phyloP scores from a whole-genome alignment of 768 basidiomycete species.

The Lactifluus piperatus region DNA sequence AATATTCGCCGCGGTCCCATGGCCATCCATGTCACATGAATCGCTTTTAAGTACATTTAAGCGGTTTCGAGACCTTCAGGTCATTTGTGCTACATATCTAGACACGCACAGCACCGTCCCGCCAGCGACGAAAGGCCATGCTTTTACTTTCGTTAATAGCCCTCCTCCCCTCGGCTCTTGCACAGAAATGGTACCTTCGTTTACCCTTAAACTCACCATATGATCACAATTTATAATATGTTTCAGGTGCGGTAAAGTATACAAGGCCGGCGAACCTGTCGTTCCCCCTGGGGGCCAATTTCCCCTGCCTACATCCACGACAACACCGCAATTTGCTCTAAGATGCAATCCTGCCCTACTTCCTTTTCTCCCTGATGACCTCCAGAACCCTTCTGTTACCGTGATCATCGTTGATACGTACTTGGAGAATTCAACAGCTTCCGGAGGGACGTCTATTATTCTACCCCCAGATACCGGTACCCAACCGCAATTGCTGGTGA shows the following conservation, averaged over 20 bases:
- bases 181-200: not conserved
- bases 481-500: conserved; percentile 21
- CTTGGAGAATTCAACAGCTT: conserved; percentile 30
- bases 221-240: not conserved
- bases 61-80: too few species aligned
- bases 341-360: conserved; percentile 39
- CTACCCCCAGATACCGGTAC: conserved; percentile 14
- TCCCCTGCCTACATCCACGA: conserved; percentile 28
- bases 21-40: not conserved
- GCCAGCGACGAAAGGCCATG: not conserved
- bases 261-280: conserved; percentile 32
- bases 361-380: conserved; percentile 40
- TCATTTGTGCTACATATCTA: not conserved
- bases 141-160: not conserved
- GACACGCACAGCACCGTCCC: not conserved
- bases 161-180: not conserved
- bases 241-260: conserved; percentile 43
- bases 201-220: not conserved
- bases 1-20: not conserved
- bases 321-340: conserved; percentile 35
- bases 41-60: not conserved
- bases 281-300: conserved; percentile 42
- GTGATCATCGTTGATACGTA: conserved; percentile 33
- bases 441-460: conserved; percentile 29
- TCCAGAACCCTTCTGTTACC: conserved; percentile 9